These are phyloP conservation scores for Hibiscus tridactylites DNA, from an alignment of 345 rosid species.

Conservation along the genomic window DNA sequence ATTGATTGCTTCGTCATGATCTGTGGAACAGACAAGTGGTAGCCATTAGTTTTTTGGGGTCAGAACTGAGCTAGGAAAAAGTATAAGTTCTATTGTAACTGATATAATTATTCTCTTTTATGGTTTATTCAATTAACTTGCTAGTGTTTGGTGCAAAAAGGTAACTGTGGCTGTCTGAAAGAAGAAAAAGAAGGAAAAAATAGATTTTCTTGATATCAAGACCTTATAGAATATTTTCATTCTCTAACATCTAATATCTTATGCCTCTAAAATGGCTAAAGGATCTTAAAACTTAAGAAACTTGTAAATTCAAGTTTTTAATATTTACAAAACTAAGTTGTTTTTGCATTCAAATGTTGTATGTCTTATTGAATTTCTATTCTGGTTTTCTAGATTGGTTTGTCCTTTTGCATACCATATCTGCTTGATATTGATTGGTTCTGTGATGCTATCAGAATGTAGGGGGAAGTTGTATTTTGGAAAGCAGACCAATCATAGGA, in stretches of 20 bases:
- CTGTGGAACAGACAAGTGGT: neutral
- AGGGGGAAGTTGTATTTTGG: constrained; percentile 45
- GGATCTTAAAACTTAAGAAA: neutral
- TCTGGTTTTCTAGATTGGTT: neutral
- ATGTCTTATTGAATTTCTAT: neutral
- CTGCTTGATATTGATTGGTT: constrained; percentile 6
- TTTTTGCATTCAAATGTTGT: neutral
- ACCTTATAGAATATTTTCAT: neutral
- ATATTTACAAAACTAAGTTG: neutral
- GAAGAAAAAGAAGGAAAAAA: too few relatives aligned
- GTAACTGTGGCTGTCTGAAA: neutral
- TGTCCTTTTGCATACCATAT: neutral
- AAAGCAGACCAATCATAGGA: constrained; percentile 29
- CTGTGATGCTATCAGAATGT: constrained; percentile 36
- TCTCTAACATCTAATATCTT: neutral
- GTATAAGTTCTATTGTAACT: neutral
- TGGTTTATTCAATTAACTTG: neutral
- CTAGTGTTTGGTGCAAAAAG: neutral
- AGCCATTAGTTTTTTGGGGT: neutral
- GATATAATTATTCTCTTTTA: neutral
- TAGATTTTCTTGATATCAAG: neutral
- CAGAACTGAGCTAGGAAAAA: neutral
- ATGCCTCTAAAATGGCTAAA: neutral
- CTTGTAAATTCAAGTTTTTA: neutral
- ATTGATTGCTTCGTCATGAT: neutral